Evolutionary conservation across 768 basidiomycete genomes (phyloP).

Genomic region (Collybia mongolica): DNA sequence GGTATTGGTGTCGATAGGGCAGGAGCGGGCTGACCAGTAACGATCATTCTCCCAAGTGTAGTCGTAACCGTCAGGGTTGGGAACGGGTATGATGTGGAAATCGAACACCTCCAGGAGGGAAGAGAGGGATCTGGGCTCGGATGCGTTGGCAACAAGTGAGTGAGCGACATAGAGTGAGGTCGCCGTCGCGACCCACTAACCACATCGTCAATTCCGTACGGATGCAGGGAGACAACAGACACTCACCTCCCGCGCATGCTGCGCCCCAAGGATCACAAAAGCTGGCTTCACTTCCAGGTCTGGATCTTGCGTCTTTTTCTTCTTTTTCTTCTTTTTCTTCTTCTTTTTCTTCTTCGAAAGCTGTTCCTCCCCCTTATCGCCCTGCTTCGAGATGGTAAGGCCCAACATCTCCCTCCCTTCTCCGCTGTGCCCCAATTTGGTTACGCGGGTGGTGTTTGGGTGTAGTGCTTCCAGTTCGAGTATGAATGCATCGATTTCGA

Average conservation of each 20-base stretch:
- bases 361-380: conserved; percentile 5
- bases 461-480: conserved; percentile 40
- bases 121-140: conserved; percentile 44
- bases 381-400: conserved; percentile 42
- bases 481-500: conserved; percentile 54
- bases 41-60: conserved; percentile 73
- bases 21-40: conserved; percentile 44
- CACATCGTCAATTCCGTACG: conserved; percentile 5
- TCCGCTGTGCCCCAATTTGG: conserved; percentile 52
- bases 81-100: conserved; percentile 65
- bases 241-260: conserved; percentile 73
- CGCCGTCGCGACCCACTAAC: conserved; percentile 78
- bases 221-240: neutral
- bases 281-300: conserved; percentile 38
- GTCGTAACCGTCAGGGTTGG: conserved; percentile 73
- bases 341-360: neutral
- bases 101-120: conserved; percentile 56
- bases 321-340: conserved; percentile 15
- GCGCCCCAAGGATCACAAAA: conserved; percentile 69
- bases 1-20: neutral
- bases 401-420: conserved; percentile 61
- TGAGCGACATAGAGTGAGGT: conserved; percentile 74
- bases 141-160: conserved; percentile 52
- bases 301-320: conserved; percentile 14
- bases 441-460: conserved; percentile 46